Evolutionary conservation across 495 filamentous ascomycete genomes (phyloP).

Genomic region (Aspergillus sclerotioniger): DNA sequence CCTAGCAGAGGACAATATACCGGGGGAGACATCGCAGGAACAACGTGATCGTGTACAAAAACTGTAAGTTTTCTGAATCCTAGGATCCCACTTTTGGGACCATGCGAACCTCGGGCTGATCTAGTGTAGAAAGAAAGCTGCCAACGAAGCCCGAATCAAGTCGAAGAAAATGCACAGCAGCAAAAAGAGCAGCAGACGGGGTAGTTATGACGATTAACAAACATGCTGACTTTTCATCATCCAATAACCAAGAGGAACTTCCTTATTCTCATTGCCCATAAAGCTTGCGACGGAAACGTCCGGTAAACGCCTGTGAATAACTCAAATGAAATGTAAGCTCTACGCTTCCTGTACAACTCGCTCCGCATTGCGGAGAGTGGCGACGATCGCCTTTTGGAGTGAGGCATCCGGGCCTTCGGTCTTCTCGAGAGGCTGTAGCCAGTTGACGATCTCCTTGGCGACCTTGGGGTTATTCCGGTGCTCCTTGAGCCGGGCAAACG

Average conservation of each 20-base stretch:
- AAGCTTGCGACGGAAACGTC: constrained; percentile 5
- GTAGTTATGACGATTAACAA: constrained; percentile 43
- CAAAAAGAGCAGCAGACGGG: constrained; percentile 74
- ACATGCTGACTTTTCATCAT: constrained; percentile 22
- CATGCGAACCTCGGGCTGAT: constrained; percentile 8
- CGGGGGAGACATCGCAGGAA: constrained; percentile 62
- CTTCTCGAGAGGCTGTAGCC: constrained; percentile 57
- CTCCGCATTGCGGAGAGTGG: constrained; percentile 50
- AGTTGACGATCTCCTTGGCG: constrained; percentile 53
- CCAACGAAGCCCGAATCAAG: constrained; percentile 67
- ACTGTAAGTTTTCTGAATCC: constrained; percentile 51
- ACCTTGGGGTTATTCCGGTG: constrained; percentile 37
- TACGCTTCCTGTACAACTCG: constrained; percentile 26
- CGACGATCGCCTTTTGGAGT: constrained; percentile 61
- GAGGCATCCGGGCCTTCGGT: constrained; percentile 61
- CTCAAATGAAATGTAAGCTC: constrained; percentile 3
- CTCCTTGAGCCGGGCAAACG: constrained; percentile 59
- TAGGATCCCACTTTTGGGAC: not conserved
- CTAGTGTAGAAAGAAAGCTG: constrained; percentile 61
- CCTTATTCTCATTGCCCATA: constrained; percentile 3
- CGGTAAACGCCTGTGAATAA: constrained; percentile 19
- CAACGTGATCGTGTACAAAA: constrained; percentile 58
- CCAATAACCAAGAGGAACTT: constrained; percentile 16
- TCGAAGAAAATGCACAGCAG: constrained; percentile 73
- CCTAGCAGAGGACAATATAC: constrained; percentile 53